phyloP scores from a whole-genome alignment of 2,329 filamentous ascomycete species.

The Fusarium austroafricanum region DNA sequence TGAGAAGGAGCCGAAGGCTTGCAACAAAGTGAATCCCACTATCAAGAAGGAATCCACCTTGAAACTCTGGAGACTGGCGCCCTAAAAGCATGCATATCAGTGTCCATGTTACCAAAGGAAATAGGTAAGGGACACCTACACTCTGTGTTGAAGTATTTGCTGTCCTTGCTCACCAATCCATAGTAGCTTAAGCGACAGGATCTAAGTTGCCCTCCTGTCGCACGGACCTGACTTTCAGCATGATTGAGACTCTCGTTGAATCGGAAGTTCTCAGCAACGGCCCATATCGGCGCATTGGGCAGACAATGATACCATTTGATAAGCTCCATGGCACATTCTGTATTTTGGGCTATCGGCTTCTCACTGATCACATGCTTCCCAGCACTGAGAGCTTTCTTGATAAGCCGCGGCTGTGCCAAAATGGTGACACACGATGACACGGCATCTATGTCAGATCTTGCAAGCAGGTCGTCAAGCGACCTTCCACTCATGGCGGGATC shows the following conservation, averaged over 20 bases:
- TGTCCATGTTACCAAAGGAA: too few species aligned
- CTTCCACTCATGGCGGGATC: not conserved
- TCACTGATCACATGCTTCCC: constrained; percentile 5
- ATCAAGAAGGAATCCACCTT: constrained; percentile 11
- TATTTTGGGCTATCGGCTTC: not conserved
- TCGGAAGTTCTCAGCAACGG: constrained; percentile 25
- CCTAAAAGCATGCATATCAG: not conserved
- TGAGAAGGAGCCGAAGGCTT: constrained; percentile 6
- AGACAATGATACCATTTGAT: constrained; percentile 11
- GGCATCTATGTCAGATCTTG: constrained; percentile 3
- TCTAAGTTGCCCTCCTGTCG: not conserved
- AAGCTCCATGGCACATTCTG: not conserved
- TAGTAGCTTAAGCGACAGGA: not conserved
- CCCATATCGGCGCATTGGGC: constrained; percentile 9
- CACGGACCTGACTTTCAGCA: not conserved
- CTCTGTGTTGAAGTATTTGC: not conserved
- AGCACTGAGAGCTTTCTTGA: not conserved
- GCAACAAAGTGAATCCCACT: constrained; percentile 33
- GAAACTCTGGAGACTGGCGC: constrained; percentile 12
- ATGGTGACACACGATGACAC: not conserved
- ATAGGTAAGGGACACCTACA: not conserved
- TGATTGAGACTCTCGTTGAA: constrained; percentile 21
- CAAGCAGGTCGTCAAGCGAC: constrained; percentile 2
- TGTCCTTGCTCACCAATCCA: not conserved
- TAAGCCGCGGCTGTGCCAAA: not conserved